Conservation (phyloP, 768 basidiomycete genomes). For the Boletus eberwhitei region DNA sequence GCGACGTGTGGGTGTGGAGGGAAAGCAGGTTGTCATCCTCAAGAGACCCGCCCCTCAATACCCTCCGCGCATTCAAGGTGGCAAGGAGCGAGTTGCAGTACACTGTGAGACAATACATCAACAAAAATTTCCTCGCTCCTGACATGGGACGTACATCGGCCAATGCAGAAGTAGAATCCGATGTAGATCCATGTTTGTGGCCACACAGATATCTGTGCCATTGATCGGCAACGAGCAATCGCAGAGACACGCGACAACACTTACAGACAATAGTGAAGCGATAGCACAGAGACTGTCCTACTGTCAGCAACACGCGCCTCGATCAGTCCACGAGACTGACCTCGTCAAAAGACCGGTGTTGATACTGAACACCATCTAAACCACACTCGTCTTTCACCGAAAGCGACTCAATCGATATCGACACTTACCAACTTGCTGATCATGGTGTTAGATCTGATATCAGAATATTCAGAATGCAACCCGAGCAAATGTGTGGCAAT, state of each 20-base stretch:
- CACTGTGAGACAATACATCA: constrained; percentile 31
- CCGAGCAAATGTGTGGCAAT: neutral
- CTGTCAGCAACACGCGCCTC: constrained; percentile 2
- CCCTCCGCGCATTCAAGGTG: constrained; percentile 53
- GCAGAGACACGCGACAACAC: neutral
- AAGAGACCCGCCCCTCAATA: constrained; percentile 32
- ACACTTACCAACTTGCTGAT: constrained; percentile 41
- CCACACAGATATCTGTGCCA: constrained; percentile 42
- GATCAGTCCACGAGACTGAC: constrained; percentile 9
- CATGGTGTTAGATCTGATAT: constrained; percentile 42
- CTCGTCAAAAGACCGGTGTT: constrained; percentile 38
- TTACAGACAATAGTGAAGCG: constrained; percentile 50
- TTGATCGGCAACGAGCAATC: neutral
- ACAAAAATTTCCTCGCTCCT: neutral
- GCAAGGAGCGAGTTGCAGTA: constrained; percentile 62
- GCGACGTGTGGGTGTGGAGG: constrained; percentile 1
- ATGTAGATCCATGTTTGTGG: constrained; percentile 54
- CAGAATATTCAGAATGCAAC: neutral
- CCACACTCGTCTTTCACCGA: neutral
- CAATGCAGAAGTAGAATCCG: constrained; percentile 57
- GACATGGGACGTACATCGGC: constrained; percentile 43
- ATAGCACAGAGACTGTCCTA: constrained; percentile 46
- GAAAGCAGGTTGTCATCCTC: constrained; percentile 17
- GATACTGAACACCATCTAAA: constrained; percentile 51
- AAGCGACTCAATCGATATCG: neutral